phyloP scores from a whole-genome alignment of 2,329 filamentous ascomycete species.

The Bipolaris oryzae region DNA sequence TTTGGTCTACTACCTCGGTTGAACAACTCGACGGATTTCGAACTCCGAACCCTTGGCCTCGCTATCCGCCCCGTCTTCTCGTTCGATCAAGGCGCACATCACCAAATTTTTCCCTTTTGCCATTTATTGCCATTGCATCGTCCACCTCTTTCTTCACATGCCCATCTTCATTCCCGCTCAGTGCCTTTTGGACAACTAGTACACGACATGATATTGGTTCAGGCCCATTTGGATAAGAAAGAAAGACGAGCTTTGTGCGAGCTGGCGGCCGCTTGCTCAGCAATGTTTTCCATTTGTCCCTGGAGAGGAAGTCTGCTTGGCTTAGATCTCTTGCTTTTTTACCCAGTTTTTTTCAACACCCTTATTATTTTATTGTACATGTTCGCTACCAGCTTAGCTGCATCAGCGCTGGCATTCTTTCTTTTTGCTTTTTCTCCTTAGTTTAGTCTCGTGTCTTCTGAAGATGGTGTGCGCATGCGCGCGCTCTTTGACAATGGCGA shows the following conservation, averaged over 20 bases:
- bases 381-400: slow-evolving; percentile 14
- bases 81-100: neutral
- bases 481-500: neutral
- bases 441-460: slow-evolving; percentile 3
- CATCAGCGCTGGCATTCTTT: slow-evolving; percentile 15
- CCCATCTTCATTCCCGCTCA: neutral
- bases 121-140: neutral
- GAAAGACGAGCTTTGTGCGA: neutral
- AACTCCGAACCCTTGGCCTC: neutral
- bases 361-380: slow-evolving; percentile 31
- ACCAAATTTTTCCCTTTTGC: neutral
- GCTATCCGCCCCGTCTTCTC: neutral
- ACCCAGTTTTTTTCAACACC: slow-evolving; percentile 9
- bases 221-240: slow-evolving; percentile 4
- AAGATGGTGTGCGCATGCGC: neutral
- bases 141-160: neutral
- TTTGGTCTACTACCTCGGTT: neutral
- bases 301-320: neutral
- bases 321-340: slow-evolving; percentile 20
- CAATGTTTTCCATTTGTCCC: neutral
- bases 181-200: slow-evolving; percentile 1
- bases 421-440: slow-evolving; percentile 6
- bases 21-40: slow-evolving; percentile 12
- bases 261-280: neutral
- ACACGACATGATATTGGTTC: neutral